phyloP scores from a whole-genome alignment of 1,284 basidiomycete genomes.

The Boletus nobilissimus region DNA sequence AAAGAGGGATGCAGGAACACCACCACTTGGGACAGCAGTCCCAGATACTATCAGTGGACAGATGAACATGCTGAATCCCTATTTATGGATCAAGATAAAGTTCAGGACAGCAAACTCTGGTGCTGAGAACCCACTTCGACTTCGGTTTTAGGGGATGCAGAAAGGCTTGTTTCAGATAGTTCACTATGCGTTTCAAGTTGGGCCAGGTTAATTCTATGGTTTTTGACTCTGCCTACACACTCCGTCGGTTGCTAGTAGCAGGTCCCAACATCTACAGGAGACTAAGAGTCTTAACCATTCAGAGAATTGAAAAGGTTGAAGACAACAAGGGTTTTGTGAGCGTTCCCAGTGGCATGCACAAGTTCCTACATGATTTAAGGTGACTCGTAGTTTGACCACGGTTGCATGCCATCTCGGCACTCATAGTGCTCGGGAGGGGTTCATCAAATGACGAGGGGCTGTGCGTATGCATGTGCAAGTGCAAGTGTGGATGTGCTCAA shows the following conservation, averaged over 20 bases:
- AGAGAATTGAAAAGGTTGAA: too few relatives aligned
- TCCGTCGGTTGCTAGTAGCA: constrained; percentile 31
- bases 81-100: constrained; percentile 80
- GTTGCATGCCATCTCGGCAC: constrained; percentile 69
- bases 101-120: constrained; percentile 78
- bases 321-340: too few relatives aligned
- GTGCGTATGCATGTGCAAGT: not conserved
- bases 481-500: constrained; percentile 41
- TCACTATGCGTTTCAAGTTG: constrained; percentile 45
- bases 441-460: constrained; percentile 77
- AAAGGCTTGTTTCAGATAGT: constrained; percentile 75
- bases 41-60: constrained; percentile 67
- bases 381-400: constrained; percentile 51
- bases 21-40: constrained; percentile 70
- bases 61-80: constrained; percentile 88
- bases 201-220: constrained; percentile 39
- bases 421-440: constrained; percentile 78
- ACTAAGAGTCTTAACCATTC: too few relatives aligned
- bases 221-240: not conserved
- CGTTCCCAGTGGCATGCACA: too few relatives aligned
- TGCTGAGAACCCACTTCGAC: constrained; percentile 77
- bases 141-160: constrained; percentile 80
- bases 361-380: too few relatives aligned
- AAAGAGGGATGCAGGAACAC: constrained; percentile 84
- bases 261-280: constrained; percentile 60